A percentile compares a stretch with the other conserved stretches of the same genome.
Evolutionary conservation across 805 yeast species (phyloP).

Genomic region (Lachancea meyersii): DNA sequence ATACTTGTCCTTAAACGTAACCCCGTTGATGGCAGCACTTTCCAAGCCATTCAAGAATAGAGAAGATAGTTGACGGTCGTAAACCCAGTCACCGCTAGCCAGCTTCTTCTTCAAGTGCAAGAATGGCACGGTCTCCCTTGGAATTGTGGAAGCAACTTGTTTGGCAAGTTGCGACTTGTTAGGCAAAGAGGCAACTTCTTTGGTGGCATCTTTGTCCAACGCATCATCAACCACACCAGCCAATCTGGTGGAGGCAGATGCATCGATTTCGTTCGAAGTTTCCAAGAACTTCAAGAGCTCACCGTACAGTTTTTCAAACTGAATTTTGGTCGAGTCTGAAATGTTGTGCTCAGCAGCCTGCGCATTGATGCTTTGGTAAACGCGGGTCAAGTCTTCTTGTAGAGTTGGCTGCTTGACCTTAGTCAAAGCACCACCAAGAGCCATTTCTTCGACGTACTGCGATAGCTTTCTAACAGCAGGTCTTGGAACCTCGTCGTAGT

Average conservation of each 20-base stretch:
- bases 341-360: constrained; percentile 46
- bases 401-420: constrained; percentile 62
- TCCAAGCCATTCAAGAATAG: constrained; percentile 85
- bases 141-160: constrained; percentile 68
- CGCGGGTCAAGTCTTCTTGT: constrained; percentile 76
- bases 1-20: constrained; percentile 79
- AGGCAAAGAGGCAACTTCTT: constrained; percentile 81
- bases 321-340: constrained; percentile 58
- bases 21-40: constrained; percentile 89
- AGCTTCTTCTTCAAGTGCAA: constrained; percentile 81
- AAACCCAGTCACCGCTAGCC: constrained; percentile 70
- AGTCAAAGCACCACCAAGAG: constrained; percentile 85
- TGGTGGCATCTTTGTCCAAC: constrained; percentile 48
- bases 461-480: constrained; percentile 90
- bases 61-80: constrained; percentile 72
- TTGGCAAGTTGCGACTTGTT: constrained; percentile 61
- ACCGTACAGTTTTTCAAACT: constrained; percentile 65
- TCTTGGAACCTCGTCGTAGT: constrained; percentile 78
- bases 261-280: constrained; percentile 62
- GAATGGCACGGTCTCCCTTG: constrained; percentile 88
- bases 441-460: constrained; percentile 94
- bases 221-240: constrained; percentile 48
- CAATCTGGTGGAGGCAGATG: constrained; percentile 53
- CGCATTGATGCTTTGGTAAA: constrained; percentile 73
- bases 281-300: constrained; percentile 65